A percentile compares a stretch with the other conserved stretches of the same genome.
phyloP scores from a whole-genome alignment of 2,329 filamentous ascomycete species.

The Acephala macrosclerotiorum region DNA sequence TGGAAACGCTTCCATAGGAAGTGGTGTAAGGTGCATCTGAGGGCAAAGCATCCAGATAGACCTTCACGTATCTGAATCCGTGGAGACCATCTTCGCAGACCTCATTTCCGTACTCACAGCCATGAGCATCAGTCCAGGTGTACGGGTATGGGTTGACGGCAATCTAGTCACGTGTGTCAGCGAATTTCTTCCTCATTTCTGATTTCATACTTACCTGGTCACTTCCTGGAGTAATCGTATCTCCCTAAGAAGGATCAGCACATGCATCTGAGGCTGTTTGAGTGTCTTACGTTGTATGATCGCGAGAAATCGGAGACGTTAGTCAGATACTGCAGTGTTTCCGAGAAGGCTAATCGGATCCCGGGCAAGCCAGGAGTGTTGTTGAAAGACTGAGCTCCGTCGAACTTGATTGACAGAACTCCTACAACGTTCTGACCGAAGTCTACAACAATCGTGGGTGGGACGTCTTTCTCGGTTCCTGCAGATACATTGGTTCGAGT shows the following conservation, averaged over 20 bases:
- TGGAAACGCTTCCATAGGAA: conserved; percentile 51
- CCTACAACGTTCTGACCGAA: conserved; percentile 58
- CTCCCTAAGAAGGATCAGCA: conserved; percentile 36
- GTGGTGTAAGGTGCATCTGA: conserved; percentile 54
- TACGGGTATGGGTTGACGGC: conserved; percentile 52
- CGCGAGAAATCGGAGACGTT: conserved; percentile 56
- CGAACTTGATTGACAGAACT: conserved; percentile 52
- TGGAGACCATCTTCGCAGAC: conserved; percentile 61
- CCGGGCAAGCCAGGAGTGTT: conserved; percentile 48
- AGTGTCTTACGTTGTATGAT: conserved; percentile 51
- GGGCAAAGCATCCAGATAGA: conserved; percentile 53
- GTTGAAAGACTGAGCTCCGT: conserved; percentile 38
- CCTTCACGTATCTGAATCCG: conserved; percentile 59
- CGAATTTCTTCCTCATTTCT: not conserved
- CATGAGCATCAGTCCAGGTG: conserved; percentile 54
- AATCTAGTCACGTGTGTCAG: conserved; percentile 44
- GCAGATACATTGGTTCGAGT: conserved; percentile 19
- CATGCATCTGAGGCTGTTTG: not conserved
- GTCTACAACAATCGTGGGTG: conserved; percentile 54
- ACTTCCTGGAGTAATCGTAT: conserved; percentile 53
- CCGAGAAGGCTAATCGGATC: conserved; percentile 56
- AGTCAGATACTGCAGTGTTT: conserved; percentile 53
- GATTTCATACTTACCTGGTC: conserved; percentile 50
- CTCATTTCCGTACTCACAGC: conserved; percentile 51
- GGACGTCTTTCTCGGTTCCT: conserved; percentile 21